Evolutionary conservation across 2,329 filamentous ascomycete genomes (phyloP).

Genomic region (Epichloe festucae): DNA sequence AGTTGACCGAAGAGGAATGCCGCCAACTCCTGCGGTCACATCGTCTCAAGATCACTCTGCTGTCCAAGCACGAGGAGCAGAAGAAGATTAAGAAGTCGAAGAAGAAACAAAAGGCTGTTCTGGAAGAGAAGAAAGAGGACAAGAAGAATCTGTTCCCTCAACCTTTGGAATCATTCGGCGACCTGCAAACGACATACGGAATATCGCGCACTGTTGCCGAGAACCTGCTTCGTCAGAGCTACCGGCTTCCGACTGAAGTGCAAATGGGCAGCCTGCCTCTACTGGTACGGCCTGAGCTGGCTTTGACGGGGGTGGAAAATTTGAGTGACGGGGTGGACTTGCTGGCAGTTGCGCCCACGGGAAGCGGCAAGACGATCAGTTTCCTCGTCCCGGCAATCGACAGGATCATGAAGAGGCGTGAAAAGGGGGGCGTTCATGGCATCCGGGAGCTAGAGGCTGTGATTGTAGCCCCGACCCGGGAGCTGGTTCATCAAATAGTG

Average conservation of each 20-base stretch:
- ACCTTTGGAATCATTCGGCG: constrained; percentile 63
- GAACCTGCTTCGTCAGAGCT: constrained; percentile 76
- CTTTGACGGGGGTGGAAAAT: constrained; percentile 27
- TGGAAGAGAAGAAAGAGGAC: constrained; percentile 32
- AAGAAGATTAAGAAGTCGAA: constrained; percentile 40
- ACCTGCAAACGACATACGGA: constrained; percentile 58
- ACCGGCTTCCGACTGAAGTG: constrained; percentile 80
- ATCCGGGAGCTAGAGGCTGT: constrained; percentile 48
- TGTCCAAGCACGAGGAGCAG: constrained; percentile 39
- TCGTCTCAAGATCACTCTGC: constrained; percentile 69
- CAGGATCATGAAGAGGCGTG: constrained; percentile 48
- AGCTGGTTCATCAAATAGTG: constrained; percentile 66
- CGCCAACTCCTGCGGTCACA: constrained; percentile 64
- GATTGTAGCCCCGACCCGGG: constrained; percentile 67
- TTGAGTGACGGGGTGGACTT: constrained; percentile 49
- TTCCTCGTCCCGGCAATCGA: constrained; percentile 84
- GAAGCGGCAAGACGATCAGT: constrained; percentile 90
- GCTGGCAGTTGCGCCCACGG: constrained; percentile 81
- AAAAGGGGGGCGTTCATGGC: constrained; percentile 27
- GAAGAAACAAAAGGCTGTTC: constrained; percentile 35
- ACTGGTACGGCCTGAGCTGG: constrained; percentile 46
- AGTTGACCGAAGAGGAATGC: constrained; percentile 55
- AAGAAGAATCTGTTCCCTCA: constrained; percentile 61
- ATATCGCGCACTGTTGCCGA: constrained; percentile 60
- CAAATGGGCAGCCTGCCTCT: constrained; percentile 79